Conservation (phyloP, 306 rosid species). For the barrel medic (Medicago truncatula) region MtrunA17r5.0-ANR NC_053043.1:50757501-50758000, state of each 20-base stretch:
- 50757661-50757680: conserved; percentile 25
- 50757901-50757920: not conserved
- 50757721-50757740: not conserved
- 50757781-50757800: conserved; percentile 3
- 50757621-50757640: conserved; percentile 87
- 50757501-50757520: conserved; percentile 19
- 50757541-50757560: conserved; percentile 2
- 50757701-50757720: not conserved
- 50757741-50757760: conserved; percentile 9
- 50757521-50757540: conserved; percentile 24
- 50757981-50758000: conserved; percentile 1
- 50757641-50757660: conserved; percentile 56
- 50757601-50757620: conserved; percentile 90
- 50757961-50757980: conserved; percentile 18
- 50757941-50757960: not conserved
- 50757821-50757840: conserved; percentile 17
- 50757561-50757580: conserved; percentile 75
- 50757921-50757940: not conserved
- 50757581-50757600: conserved; percentile 90
- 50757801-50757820: conserved; percentile 2
- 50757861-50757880: conserved; percentile 2
- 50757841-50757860: conserved; percentile 9
- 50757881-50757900: conserved; percentile 16
- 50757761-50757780: not conserved
- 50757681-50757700: not conserved